phyloP scores from a whole-genome alignment of 2,329 filamentous ascomycete species.

The Alternaria tenuissima region DNA sequence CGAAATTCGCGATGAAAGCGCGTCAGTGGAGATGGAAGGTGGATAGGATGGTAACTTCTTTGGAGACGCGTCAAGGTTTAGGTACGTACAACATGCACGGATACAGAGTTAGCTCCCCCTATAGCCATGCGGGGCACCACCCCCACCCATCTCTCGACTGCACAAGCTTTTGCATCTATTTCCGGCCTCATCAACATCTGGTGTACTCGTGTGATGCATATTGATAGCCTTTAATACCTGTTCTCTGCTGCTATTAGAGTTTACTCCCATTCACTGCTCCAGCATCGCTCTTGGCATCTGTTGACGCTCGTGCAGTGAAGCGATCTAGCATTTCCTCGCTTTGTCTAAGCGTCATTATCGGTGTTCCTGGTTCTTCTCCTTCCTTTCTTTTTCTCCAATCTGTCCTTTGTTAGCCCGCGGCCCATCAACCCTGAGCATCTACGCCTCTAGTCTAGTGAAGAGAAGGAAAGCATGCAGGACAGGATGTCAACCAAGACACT shows the following conservation, averaged over 20 bases:
- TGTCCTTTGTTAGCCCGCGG: background rate
- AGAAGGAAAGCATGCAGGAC: slow-evolving; percentile 11
- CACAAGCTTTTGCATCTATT: slow-evolving; percentile 5
- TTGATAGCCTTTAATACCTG: slow-evolving; percentile 5
- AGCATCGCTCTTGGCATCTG: slow-evolving; percentile 19
- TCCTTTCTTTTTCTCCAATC: slow-evolving; percentile 23
- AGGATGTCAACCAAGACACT: slow-evolving; percentile 22
- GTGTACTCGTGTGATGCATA: slow-evolving; percentile 1
- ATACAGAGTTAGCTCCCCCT: slow-evolving; percentile 35
- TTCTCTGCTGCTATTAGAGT: background rate
- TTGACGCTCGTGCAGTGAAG: slow-evolving; percentile 17
- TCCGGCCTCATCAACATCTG: slow-evolving; percentile 8
- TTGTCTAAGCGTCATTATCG: slow-evolving; percentile 25
- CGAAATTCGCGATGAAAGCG: slow-evolving; percentile 38
- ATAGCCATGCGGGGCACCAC: slow-evolving; percentile 33
- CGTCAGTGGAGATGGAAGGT: slow-evolving; percentile 28
- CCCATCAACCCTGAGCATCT: background rate
- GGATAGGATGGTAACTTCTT: slow-evolving; percentile 33
- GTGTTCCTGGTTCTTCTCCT: slow-evolving; percentile 31
- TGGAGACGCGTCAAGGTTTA: slow-evolving; percentile 35
- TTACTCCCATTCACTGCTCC: slow-evolving; percentile 19
- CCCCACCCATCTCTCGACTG: slow-evolving; percentile 25
- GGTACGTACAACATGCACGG: slow-evolving; percentile 24
- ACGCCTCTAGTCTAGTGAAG: background rate
- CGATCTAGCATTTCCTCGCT: slow-evolving; percentile 7